Evolutionary conservation across 2,329 filamentous ascomycete species (phyloP), one percentile per base, ranked within the genome.

Genomic region (Chaetomiaceae sp.): DNA sequence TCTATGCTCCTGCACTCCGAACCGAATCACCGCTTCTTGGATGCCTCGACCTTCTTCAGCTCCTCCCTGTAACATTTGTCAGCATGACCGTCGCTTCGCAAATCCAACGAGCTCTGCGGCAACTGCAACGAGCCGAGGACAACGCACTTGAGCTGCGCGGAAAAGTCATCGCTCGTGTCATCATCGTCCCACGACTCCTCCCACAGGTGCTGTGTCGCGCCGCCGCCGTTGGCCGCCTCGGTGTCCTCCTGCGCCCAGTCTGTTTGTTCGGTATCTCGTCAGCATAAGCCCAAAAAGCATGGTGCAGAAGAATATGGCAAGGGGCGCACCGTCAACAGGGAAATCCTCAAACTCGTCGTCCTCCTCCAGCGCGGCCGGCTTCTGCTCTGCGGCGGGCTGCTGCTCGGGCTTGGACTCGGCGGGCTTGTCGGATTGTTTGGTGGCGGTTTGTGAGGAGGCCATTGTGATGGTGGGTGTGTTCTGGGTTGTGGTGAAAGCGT

Each of bases 161-260:
- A 94, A 71, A 99, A 99, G 67, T 99, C 94, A 69, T 99, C 94
- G 65, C 82, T 94, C 61, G 90, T 94, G 73, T 97, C 94, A 70
- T 97, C 92, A 67, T 99, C 94, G 68, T 99, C 94, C 94, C 94
- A 99, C 79, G 91, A 96, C 79, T 99, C 94, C 74, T 99, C 94
- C 94, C 94, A 99, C 51, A 99, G 78, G 75, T 97, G 91, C 70
- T 81, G 75, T 60, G 77, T 79, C 56, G 85, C 82, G 66, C 85
- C 85, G 63, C 76, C 83, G 57, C 79, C 83, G 65, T 81, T 79
- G 53, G 87, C 88, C 52, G 85, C 87, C 69, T 96, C 90, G 57
- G 89, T 89, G 68, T 96, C 91, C 68, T 96, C 90, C 71, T 91
- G 85, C 49, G 85, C 79, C 94, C 94, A 99, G 74, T 97, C 94